Evolutionary conservation across 179 eudicot genomes (phyloP).

Genomic region (Patellifolia procumbens): DNA sequence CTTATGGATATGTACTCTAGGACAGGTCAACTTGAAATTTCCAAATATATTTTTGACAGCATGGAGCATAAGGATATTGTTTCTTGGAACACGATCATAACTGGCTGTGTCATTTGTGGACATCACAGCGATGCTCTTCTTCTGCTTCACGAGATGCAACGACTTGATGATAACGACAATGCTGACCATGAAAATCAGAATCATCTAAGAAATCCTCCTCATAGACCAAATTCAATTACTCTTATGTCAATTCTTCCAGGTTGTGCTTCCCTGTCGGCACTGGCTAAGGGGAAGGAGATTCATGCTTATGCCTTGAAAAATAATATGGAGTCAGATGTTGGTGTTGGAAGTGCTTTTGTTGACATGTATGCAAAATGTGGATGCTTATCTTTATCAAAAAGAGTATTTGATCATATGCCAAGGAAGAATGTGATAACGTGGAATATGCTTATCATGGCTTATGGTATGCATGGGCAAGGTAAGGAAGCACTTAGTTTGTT

Average conservation of each 20-base stretch:
- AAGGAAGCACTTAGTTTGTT: constrained; percentile 39
- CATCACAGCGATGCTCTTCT: constrained; percentile 43
- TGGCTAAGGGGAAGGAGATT: constrained; percentile 49
- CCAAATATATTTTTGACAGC: constrained; percentile 36
- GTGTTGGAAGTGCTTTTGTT: constrained; percentile 50
- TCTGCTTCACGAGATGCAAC: constrained; percentile 45
- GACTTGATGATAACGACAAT: not conserved
- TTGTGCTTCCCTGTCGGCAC: constrained; percentile 48
- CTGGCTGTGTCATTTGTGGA: constrained; percentile 49
- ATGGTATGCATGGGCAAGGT: constrained; percentile 55
- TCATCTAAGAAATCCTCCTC: constrained; percentile 10
- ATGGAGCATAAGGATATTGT: constrained; percentile 44
- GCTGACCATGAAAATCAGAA: constrained; percentile 18
- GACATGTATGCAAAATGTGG: constrained; percentile 59
- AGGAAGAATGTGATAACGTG: constrained; percentile 52
- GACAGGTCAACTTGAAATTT: constrained; percentile 39
- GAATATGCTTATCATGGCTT: constrained; percentile 55
- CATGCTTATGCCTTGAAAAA: constrained; percentile 45
- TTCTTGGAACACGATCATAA: constrained; percentile 51
- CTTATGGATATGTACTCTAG: constrained; percentile 53
- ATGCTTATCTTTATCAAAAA: constrained; percentile 38
- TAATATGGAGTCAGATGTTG: constrained; percentile 40
- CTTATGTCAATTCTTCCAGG: constrained; percentile 53
- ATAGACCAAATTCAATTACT: constrained; percentile 42
- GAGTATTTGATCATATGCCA: constrained; percentile 42